Base-by-base conservation (phyloP, 345 rosid species). In the Gossypium arboreum region DNA sequence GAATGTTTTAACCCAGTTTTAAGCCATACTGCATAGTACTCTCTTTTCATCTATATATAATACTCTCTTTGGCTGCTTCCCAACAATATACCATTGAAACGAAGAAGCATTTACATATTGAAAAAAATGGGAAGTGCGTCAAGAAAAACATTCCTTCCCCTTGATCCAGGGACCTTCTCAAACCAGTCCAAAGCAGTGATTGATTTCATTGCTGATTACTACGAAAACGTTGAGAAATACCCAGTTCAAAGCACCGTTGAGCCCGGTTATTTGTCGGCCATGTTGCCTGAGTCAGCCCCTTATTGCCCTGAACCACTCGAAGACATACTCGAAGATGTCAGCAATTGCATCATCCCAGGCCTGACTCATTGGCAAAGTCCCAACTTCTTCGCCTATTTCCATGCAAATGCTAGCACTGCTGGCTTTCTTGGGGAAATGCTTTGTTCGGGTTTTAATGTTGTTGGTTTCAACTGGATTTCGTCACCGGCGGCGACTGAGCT, bases 281-380 rank as follows among this genome's bases (percentile, higher is more conserved):
- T 1, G 11, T 66, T 82, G 66, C 69, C 80, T 0, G 16, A 65
- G 1, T 34, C 75, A 1, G 74, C 82, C 12, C 82, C 82, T 0
- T 51, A 41, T 44, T 43, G 1, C 34, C 59, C 78, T 7, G 85
- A 77, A 3, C 22, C 85, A 0, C 18, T 82, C 0, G 72, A 82
- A 12, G 25, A 73, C 1, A 79, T 66, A 43, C 54, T 66, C 27
- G 45, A 43, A 66, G 29, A 66, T 20, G 70, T 66, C 52, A 20
- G 45, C 0, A 74, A 79, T 13, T n/a, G 17, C 17, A 75, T 79
- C 12, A 3, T 76, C 0, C 75, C 86, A 0, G 84, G 84, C 7
- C 20, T 83, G 2, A 83, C 84, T 20, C 86, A 80, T 18, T 83
- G 86, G 86, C 84, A 72, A 48, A 80, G 82, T 43, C 84, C 84